A percentile compares a stretch with the other conserved stretches of the same genome.
Conservation (phyloP, 139 green algal species). For the Chlamydomonas sp. region DNA sequence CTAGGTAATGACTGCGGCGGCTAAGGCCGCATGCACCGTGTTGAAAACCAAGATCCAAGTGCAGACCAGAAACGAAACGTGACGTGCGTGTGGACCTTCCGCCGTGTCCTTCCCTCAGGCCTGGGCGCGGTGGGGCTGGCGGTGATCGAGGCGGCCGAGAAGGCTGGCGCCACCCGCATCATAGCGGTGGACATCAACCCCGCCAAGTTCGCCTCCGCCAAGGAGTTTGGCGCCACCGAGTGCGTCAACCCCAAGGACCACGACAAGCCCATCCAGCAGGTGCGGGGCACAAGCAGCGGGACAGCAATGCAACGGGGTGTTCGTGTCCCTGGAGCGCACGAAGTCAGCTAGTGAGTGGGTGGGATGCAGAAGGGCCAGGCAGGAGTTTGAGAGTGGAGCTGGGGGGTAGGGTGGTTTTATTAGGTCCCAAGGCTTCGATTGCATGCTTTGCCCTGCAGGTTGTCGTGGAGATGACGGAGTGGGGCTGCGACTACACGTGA, state of each 20-base stretch:
- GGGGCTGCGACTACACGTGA: constrained; percentile 92
- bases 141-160: constrained; percentile 87
- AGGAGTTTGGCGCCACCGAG: constrained; percentile 88
- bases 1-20: no score
- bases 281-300: neutral
- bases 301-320: no score
- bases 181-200: constrained; percentile 94
- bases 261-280: constrained; percentile 84
- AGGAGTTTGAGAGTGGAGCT: neutral
- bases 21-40: no score
- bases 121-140: constrained; percentile 91
- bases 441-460: constrained; percentile 55
- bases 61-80: no score
- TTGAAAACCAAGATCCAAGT: no score
- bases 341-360: no score
- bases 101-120: constrained; percentile 24
- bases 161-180: constrained; percentile 85
- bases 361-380: no score
- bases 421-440: neutral
- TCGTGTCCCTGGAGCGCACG: no score
- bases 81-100: no score
- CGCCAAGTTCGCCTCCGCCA: constrained; percentile 86
- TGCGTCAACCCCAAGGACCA: constrained; percentile 89
- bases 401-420: neutral
- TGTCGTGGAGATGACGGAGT: constrained; percentile 91